These are phyloP conservation scores for Ocimum tenuiflorum DNA, from an alignment of 257 asterid species.

Conservation along the genomic window DNA sequence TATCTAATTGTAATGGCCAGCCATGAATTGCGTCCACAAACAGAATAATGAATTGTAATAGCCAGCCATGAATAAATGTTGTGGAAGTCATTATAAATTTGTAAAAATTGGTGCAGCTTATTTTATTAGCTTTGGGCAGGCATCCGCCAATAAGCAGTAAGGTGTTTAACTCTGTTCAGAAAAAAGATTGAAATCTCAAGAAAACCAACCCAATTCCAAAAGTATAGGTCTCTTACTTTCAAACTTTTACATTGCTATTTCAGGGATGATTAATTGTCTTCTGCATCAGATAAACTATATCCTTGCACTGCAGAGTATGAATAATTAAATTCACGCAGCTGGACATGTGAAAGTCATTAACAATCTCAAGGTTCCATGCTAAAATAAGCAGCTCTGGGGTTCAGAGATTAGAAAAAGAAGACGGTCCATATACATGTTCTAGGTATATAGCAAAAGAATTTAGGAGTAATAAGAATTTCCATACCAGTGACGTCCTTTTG, in stretches of 20 bases:
- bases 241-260: neutral
- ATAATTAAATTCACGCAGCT: conserved; percentile 5
- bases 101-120: conserved; percentile 5
- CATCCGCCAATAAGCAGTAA: neutral
- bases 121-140: conserved; percentile 1
- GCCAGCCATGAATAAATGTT: neutral
- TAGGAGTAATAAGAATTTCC: conserved; percentile 12
- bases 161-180: neutral
- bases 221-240: conserved; percentile 1
- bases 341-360: conserved; percentile 8
- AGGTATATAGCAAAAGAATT: conserved; percentile 14
- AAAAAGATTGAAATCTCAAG: neutral
- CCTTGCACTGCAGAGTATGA: neutral
- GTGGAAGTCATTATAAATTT: neutral
- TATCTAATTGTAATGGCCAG: too few relatives aligned
- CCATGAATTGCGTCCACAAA: too few relatives aligned
- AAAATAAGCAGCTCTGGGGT: neutral
- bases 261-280: neutral
- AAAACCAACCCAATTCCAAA: neutral
- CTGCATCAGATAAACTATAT: conserved; percentile 7
- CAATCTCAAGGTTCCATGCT: conserved; percentile 15
- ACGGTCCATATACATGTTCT: conserved; percentile 8
- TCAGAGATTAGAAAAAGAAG: neutral
- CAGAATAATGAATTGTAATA: too few relatives aligned
- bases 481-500: conserved; percentile 88